phyloP scores from a whole-genome alignment of 148 eudicot genomes.

The Persicaria tinctoria region DNA sequence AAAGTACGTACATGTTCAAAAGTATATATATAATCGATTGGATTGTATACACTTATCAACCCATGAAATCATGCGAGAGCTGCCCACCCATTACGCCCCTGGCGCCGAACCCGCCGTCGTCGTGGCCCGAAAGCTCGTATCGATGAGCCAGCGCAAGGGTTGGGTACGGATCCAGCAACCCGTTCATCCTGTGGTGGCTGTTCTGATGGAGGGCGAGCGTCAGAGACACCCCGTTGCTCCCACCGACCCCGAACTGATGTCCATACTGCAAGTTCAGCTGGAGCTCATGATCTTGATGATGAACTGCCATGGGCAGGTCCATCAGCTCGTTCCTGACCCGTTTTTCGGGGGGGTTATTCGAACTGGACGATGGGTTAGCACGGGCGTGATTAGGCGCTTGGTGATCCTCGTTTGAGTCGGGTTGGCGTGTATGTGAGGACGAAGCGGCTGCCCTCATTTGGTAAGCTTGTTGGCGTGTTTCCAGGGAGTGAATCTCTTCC shows the following conservation, averaged over 20 bases:
- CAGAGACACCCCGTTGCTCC: slow-evolving; percentile 12
- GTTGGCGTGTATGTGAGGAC: neutral
- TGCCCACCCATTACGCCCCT: too few relatives aligned
- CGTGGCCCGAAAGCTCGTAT: neutral
- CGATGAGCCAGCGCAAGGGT: neutral
- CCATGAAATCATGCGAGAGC: too few relatives aligned
- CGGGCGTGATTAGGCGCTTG: neutral
- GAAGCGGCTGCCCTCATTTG: neutral
- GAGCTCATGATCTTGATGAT: neutral
- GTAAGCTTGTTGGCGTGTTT: slow-evolving; percentile 9
- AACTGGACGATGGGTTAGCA: neutral
- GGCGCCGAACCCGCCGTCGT: too few relatives aligned
- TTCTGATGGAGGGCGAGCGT: slow-evolving; percentile 18
- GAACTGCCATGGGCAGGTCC: neutral
- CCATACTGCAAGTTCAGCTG: neutral
- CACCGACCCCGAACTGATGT: slow-evolving; percentile 3
- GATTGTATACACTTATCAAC: too few relatives aligned
- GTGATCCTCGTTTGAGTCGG: neutral
- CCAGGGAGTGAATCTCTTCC: slow-evolving; percentile 29
- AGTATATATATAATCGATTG: too few relatives aligned
- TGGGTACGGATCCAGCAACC: slow-evolving; percentile 7
- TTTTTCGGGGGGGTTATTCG: slow-evolving; percentile 9
- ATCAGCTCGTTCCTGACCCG: slow-evolving; percentile 13
- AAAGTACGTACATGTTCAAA: too few relatives aligned
- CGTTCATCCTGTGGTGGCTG: slow-evolving; percentile 4